Base-by-base conservation (phyloP, 768 basidiomycete species). In the Leucosporidium scottii region DNA sequence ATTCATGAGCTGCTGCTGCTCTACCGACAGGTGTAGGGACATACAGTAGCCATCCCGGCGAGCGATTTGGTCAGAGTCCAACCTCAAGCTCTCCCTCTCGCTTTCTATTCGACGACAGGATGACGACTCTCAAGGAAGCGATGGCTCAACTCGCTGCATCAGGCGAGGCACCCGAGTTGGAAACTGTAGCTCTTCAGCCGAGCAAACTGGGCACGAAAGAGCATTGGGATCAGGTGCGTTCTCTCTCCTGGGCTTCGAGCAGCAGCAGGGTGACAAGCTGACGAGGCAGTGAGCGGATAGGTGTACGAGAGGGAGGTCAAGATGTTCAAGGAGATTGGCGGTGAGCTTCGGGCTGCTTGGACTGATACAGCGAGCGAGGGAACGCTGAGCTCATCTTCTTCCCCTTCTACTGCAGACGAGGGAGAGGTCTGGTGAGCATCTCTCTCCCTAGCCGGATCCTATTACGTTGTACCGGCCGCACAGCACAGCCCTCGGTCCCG, bases 311-410 rank as follows among this genome's bases (percentile, higher is more conserved):
- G 79, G 1, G 80, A 81, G 62, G 78, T 79, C 5, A 65, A 74
- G 36, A 77, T 76, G 21, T 81, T 79, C 66, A 73, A 78, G 61
- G 79, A 80, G 59, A 77, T 79, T 7, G 81, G 81, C 2, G 39
- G 39, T 44, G 39, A 44, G 39, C 12, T 36, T n/a, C n/a, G n/a
- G n/a, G n/a, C n/a, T 34, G 34, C 34, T 5, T 4, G 34, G 34
- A 10, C 10, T 34, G 34, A 34, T 34, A 34, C 34, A 34, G 34
- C 34, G 34, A 34, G n/a, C n/a, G n/a, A 34, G 34, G 10, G 34
- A 34, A 34, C 34, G 34, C 34, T 10, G 34, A n/a, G 34, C 34
- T 34, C 5, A 34, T 34, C 34, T 15, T 44, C 39, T 44, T 17
- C 13, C 15, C 3, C 8, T 9, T 15, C 8, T 2, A 2, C 39